These are phyloP conservation scores for Turnera subulata DNA, from an alignment of 345 rosid species.

Conservation along the genomic window DNA sequence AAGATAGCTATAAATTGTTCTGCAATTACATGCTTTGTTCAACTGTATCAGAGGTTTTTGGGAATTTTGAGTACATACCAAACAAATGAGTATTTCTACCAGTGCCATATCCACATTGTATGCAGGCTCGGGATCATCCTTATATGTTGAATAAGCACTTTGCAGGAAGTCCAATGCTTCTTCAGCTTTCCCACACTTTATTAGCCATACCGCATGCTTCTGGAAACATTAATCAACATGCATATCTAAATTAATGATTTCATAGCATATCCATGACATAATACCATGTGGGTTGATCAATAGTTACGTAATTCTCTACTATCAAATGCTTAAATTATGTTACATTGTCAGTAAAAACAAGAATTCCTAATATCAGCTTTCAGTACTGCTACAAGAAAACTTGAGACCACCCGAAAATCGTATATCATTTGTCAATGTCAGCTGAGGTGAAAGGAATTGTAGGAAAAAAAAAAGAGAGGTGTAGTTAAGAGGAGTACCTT, in stretches of 20 bases:
- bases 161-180: conserved; percentile 35
- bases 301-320: no score
- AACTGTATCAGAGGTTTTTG: background rate
- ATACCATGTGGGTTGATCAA: no score
- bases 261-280: no score
- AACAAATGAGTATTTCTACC: conserved; percentile 53
- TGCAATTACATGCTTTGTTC: no score
- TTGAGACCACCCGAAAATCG: no score
- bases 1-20: no score
- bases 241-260: background rate
- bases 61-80: conserved; percentile 22
- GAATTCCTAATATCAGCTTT: no score
- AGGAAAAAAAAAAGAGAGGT: background rate
- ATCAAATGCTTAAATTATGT: no score
- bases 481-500: conserved; percentile 31
- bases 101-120: conserved; percentile 52
- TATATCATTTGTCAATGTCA: no score
- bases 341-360: no score
- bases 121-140: conserved; percentile 43
- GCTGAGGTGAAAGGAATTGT: no score
- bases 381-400: no score
- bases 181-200: conserved; percentile 47
- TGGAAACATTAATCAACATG: conserved; percentile 8
- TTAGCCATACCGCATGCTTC: conserved; percentile 48
- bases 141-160: conserved; percentile 25